phyloP scores from a whole-genome alignment of 2,329 filamentous ascomycete genomes.

The Cercospora sp. region DNA sequence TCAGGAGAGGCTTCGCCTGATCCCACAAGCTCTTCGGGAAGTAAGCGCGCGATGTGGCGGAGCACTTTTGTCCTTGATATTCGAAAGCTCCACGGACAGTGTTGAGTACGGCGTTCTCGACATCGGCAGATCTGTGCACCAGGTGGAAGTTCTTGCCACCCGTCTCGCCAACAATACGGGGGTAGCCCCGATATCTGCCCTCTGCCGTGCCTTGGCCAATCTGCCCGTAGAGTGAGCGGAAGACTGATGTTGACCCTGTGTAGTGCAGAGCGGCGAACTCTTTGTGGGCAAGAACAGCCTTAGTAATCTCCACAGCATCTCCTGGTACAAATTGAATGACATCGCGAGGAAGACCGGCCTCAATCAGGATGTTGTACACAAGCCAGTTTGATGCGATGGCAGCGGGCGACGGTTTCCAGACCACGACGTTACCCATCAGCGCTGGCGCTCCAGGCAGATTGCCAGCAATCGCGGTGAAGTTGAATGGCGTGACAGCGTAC shows the following conservation, averaged over 20 bases:
- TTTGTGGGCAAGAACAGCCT: conserved; percentile 70
- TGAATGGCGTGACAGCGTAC: conserved; percentile 92
- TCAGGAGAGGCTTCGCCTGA: conserved; percentile 66
- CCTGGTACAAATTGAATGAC: conserved; percentile 95
- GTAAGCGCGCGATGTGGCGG: conserved; percentile 77
- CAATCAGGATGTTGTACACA: conserved; percentile 83
- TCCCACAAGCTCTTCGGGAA: conserved; percentile 74
- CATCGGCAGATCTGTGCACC: conserved; percentile 72
- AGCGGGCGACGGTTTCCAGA: conserved; percentile 94
- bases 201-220: conserved; percentile 80
- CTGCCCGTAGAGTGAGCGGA: conserved; percentile 82
- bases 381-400: conserved; percentile 91
- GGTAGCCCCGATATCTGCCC: conserved; percentile 80
- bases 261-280: conserved; percentile 92
- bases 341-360: conserved; percentile 83
- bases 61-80: conserved; percentile 90
- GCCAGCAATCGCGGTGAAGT: conserved; percentile 92
- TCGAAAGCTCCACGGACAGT: conserved; percentile 87
- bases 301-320: conserved; percentile 80
- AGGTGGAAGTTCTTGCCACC: conserved; percentile 94
- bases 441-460: conserved; percentile 83
- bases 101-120: conserved; percentile 76
- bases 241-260: conserved; percentile 88
- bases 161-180: conserved; percentile 85
- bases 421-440: conserved; percentile 87